phyloP scores from a whole-genome alignment of 1,139 yeast genomes.

The Kurtzmaniella quercitrusa region DNA sequence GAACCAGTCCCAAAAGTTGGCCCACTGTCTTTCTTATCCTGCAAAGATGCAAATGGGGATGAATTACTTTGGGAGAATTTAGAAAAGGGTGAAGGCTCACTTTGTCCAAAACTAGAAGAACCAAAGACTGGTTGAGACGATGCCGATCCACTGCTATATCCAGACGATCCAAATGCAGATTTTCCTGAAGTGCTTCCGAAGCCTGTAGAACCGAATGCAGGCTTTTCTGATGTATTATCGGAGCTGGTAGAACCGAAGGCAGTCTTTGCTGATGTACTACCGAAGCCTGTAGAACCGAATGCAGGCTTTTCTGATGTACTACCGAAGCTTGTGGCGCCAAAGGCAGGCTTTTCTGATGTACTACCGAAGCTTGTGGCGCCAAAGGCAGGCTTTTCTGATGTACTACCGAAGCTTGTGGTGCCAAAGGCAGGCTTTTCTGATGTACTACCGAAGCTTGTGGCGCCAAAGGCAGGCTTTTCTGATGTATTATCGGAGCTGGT shows the following conservation, averaged over 20 bases:
- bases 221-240: slow-evolving; percentile 4
- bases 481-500: slow-evolving; percentile 8
- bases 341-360: slow-evolving; percentile 13
- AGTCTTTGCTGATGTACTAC: slow-evolving; percentile 10
- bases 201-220: slow-evolving; percentile 12
- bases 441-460: slow-evolving; percentile 9
- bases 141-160: not conserved
- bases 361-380: slow-evolving; percentile 1
- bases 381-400: not conserved
- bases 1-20: not conserved
- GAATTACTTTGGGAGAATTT: slow-evolving; percentile 9
- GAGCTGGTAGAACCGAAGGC: slow-evolving; percentile 14
- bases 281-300: slow-evolving; percentile 12
- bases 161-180: not conserved
- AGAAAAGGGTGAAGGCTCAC: slow-evolving; percentile 6
- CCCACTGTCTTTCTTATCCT: not conserved
- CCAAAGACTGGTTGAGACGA: not conserved
- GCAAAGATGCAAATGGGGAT: not conserved
- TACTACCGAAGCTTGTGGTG: too few species aligned
- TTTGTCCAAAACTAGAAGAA: not conserved
- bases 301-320: slow-evolving; percentile 5
- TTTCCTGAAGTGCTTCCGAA: slow-evolving; percentile 8
- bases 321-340: slow-evolving; percentile 13
- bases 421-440: not conserved
- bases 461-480: slow-evolving; percentile 10